Evolutionary conservation across 225 moss, liverwort and hornwort genomes (phyloP), one percentile per base, ranked within the genome.

Genomic region (Bryum argenteum): DNA sequence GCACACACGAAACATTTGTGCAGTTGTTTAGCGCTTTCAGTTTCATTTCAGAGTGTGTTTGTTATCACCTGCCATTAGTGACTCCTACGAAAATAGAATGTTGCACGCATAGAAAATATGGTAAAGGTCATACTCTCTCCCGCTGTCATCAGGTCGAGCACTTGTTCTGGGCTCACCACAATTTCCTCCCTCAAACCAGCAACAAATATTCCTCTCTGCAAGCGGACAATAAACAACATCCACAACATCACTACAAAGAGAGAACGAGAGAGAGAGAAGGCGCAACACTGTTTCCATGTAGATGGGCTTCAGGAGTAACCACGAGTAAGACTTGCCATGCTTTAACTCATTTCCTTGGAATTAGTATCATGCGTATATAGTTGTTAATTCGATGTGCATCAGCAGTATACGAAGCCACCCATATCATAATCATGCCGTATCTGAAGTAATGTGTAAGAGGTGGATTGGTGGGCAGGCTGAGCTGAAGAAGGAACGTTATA

Each of bases 181-280:
- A 97, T 92, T 67, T 94, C 96, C 78, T 97, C 96, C 68, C 90
- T 80, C 61, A 97, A 81, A 67, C 96, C 96, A 72, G 94, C 91
- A 67, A 97, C 94, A 64, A 90, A 97, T 48, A 97, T 89, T 13
- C 96, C 96, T 50, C 84, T 84, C 96, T 97, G 90, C 83, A 84
- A 45, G 80, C 47, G 51, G 73, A 54, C 38, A 38, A 61, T 39
- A 64, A 28, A 74, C 16, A 58, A 18, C 20, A 52, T 61, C 50
- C 43, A 65, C 47, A 51, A 48, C 18, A 23, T 54, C 40, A 39
- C 21, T 45, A 16, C 16, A 48, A 3, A 48, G 48, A 0, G 48
- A 48, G 11, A 48, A 5, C 9, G 10, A 43, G 38, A 9, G 51
- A 66, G 41, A n/a, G 40, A 62, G 55, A 19, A 71, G 44, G 59